Evolutionary conservation across 2,329 filamentous ascomycete genomes (phyloP).

Genomic region (Fusarium abutilonis): DNA sequence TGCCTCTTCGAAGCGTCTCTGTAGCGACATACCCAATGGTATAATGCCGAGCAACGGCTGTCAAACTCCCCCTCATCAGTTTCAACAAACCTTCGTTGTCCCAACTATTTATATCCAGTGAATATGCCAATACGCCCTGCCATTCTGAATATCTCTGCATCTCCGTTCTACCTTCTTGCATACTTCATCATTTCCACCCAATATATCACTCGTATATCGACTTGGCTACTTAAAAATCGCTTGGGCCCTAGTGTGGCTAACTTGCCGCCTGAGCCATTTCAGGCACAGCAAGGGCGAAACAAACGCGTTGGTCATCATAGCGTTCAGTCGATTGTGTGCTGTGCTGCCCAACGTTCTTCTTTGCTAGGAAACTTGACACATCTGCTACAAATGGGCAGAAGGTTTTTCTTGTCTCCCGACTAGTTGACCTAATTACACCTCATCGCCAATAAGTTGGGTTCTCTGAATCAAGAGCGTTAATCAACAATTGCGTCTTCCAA

Average conservation of each 20-base stretch:
- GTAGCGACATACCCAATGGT: not conserved
- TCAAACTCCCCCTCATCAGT: not conserved
- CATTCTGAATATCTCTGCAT: not conserved
- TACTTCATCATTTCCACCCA: not conserved
- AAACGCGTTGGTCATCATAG: slow-evolving; percentile 13
- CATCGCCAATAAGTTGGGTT: not conserved
- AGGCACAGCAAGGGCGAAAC: slow-evolving; percentile 30
- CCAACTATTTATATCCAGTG: not conserved
- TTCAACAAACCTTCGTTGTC: not conserved
- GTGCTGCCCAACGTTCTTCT: not conserved
- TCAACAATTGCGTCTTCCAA: slow-evolving; percentile 23
- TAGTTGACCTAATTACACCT: not conserved
- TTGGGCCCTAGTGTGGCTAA: slow-evolving; percentile 13
- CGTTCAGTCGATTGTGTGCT: not conserved
- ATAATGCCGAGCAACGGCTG: not conserved
- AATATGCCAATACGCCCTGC: not conserved
- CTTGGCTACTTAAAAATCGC: not conserved
- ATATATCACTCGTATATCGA: not conserved
- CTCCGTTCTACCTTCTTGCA: not conserved
- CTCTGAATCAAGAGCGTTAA: not conserved
- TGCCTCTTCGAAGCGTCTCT: not conserved
- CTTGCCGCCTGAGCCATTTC: slow-evolving; percentile 3
- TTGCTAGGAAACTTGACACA: not conserved
- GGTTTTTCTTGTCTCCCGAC: not conserved
- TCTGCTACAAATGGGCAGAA: not conserved